Percentiles rank a stretch among this genome's conserved stretches.
Evolutionary conservation across 768 basidiomycete species (phyloP).

Genomic region (Macrolepiota dolichaula): DNA sequence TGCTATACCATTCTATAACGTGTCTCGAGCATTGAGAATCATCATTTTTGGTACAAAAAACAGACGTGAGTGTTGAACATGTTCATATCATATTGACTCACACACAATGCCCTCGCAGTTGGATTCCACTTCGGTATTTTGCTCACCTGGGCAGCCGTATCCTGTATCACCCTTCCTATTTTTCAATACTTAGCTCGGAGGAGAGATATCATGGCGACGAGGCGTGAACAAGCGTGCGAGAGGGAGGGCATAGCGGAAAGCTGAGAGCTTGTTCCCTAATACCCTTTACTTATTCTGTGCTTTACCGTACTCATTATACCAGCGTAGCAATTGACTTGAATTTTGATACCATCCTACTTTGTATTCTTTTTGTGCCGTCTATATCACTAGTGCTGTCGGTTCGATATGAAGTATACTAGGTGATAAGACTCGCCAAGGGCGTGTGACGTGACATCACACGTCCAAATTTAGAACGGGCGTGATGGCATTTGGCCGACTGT

Average conservation of each 20-base stretch:
- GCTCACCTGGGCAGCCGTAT: constrained; percentile 51
- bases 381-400: no score
- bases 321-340: background rate
- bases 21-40: constrained; percentile 49
- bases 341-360: background rate
- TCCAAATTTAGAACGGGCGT: background rate
- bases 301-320: background rate
- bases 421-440: no score
- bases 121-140: constrained; percentile 62
- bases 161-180: constrained; percentile 48
- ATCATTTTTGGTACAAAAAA: constrained; percentile 61
- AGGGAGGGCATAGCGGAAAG: background rate
- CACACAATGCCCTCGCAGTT: constrained; percentile 30
- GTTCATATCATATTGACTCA: no score
- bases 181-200: constrained; percentile 41
- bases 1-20: constrained; percentile 62
- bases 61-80: constrained; percentile 31
- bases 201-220: constrained; percentile 12
- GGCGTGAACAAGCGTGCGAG: background rate
- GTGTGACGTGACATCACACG: constrained; percentile 1
- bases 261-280: constrained; percentile 1
- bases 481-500: background rate
- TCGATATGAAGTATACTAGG: no score
- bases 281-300: constrained; percentile 6
- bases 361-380: background rate